Conservation (phyloP, 179 eudicot species). For the Gypsophila paniculata region DNA sequence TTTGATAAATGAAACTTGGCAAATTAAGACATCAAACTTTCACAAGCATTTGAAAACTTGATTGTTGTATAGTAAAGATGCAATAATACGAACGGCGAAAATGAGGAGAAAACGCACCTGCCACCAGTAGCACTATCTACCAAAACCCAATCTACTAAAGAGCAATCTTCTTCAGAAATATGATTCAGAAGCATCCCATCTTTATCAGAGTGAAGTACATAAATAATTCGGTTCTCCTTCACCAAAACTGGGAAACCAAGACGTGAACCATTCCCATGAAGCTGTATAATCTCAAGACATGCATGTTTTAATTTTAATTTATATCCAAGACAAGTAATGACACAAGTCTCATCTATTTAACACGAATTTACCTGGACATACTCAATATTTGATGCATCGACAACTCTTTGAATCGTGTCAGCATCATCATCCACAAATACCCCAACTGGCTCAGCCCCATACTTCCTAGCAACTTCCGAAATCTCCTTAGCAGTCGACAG, state of each 20-base stretch:
- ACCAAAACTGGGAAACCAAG: conserved; percentile 60
- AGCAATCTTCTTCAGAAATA: conserved; percentile 63
- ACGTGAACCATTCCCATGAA: conserved; percentile 81
- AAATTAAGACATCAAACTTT: too few species aligned
- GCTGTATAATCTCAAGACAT: conserved; percentile 40
- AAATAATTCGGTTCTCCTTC: conserved; percentile 54
- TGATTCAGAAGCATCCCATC: conserved; percentile 67
- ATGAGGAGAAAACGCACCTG: conserved; percentile 41
- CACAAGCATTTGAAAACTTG: too few species aligned
- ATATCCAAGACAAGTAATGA: neutral
- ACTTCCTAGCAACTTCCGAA: conserved; percentile 62
- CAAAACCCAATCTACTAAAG: conserved; percentile 79
- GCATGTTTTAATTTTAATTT: conserved; percentile 7
- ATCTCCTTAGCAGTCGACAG: conserved; percentile 75
- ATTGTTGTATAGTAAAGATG: neutral
- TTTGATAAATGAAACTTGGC: neutral
- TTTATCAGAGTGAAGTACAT: conserved; percentile 86
- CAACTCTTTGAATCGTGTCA: conserved; percentile 61
- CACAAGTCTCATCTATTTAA: neutral
- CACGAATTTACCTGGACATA: conserved; percentile 56
- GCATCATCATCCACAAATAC: conserved; percentile 92
- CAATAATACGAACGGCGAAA: neutral
- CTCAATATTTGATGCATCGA: conserved; percentile 65
- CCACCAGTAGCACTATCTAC: conserved; percentile 93
- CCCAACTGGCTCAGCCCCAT: conserved; percentile 88